A percentile compares a stretch with the other conserved stretches of the same genome.
Conservation (phyloP, 2,329 filamentous ascomycete genomes). For the Fusarium piperis region DNA sequence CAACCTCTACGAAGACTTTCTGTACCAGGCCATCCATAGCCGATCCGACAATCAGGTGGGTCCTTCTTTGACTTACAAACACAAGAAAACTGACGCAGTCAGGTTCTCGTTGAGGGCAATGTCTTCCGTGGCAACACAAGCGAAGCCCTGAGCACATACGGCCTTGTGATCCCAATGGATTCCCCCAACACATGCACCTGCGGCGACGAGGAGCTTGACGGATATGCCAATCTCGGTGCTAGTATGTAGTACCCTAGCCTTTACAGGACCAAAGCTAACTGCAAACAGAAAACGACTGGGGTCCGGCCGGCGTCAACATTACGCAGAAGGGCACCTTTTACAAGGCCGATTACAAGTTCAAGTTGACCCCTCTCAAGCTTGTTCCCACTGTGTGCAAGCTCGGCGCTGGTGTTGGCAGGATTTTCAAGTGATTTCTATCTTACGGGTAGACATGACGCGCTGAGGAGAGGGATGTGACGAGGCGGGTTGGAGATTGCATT, state of each 20-base stretch:
- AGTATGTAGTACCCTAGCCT: slow-evolving; percentile 47
- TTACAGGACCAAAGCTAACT: slow-evolving; percentile 40
- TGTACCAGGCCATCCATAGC: slow-evolving; percentile 60
- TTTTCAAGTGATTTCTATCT: slow-evolving; percentile 31
- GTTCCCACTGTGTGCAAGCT: slow-evolving; percentile 54
- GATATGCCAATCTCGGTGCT: slow-evolving; percentile 63
- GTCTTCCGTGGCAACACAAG: slow-evolving; percentile 58
- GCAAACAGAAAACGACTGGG: slow-evolving; percentile 56
- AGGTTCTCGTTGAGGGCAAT: slow-evolving; percentile 60
- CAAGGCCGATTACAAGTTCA: slow-evolving; percentile 59
- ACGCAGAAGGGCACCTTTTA: slow-evolving; percentile 61
- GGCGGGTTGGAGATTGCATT: not conserved
- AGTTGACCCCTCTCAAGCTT: slow-evolving; percentile 56
- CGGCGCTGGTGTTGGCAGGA: slow-evolving; percentile 58
- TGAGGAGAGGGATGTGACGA: not conserved
- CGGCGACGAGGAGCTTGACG: slow-evolving; percentile 64
- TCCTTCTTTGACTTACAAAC: accelerated
- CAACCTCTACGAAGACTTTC: slow-evolving; percentile 58
- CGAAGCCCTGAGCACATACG: slow-evolving; percentile 63
- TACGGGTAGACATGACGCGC: not conserved
- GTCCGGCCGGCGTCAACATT: slow-evolving; percentile 59
- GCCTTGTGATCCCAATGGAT: slow-evolving; percentile 64
- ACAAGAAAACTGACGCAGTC: not conserved
- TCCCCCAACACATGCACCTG: slow-evolving; percentile 63
- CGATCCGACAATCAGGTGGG: slow-evolving; percentile 54